Base-by-base conservation (phyloP, 495 filamentous ascomycete genomes). In the Neurospora discreta region DNA sequence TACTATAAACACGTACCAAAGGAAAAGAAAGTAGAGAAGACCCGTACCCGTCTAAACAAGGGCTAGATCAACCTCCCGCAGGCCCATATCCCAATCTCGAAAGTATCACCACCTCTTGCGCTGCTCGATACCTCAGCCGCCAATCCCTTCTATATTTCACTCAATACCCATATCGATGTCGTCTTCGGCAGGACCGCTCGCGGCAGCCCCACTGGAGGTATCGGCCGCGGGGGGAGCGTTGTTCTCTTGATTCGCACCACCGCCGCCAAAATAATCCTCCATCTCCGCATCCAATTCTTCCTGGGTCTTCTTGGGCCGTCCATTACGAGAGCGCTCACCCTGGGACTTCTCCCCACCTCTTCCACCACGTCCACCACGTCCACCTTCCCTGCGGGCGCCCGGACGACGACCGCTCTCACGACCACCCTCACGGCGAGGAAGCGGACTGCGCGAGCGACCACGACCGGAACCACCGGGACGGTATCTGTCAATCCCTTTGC, bases 281-380 rank as follows among this genome's bases (percentile, higher is more conserved):
- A 98, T 98, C 83, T 98, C 95, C 42, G 91, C 90, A 77, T 98
- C 95, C 44, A 98, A 84, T 77, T 98, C 92, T 75, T 96, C 92
- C 69, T 93, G 91, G 7, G 94, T 97, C 88, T 97, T 97, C 79
- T 88, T 91, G 3, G 90, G 90, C 69, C 95, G 86, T 58, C 89
- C 88, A 39, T 81, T 81, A 74, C 78, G 69, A 0, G 76, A 69
- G 30, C 82, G 78, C 30, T 78, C 76, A 3, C 78, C 79, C 33
- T 80, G 77, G 6, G 81, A 74, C 15, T 80, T 78, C 60, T 78
- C 76, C 33, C 82, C 81, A 18, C 77, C 80, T 60, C 52, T 60
- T 42, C 81, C 80, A 77, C 88, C 87, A 46, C 81, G 79, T 11
- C 83, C 80, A 33, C 82, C 69, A 40, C 82, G 80, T 41, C 77